Conservation (phyloP, 208 protist genomes). For the Crithidia expoeki region DNA sequence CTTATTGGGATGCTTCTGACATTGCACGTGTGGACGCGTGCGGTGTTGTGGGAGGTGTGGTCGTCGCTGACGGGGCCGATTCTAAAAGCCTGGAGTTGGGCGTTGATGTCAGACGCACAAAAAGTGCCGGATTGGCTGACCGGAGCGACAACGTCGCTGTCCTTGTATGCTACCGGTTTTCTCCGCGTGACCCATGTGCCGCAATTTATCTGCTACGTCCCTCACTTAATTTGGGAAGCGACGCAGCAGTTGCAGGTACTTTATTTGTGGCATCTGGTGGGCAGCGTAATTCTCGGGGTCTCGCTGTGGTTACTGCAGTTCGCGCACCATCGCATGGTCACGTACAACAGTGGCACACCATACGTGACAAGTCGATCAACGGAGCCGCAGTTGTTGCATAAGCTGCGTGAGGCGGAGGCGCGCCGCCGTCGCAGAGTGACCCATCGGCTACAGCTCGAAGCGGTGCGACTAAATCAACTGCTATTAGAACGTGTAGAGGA, state of each 20-base stretch:
- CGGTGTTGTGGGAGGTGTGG: constrained; percentile 13
- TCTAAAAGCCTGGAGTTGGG: constrained; percentile 4
- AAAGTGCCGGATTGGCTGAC: not conserved
- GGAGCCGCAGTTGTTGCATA: constrained; percentile 15
- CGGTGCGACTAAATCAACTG: not conserved
- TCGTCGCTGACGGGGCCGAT: not conserved
- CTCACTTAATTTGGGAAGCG: not conserved
- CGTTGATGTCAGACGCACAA: not conserved
- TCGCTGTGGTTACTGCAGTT: constrained; percentile 24
- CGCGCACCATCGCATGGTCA: constrained; percentile 16
- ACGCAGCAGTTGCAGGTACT: constrained; percentile 17
- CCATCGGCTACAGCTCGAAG: not conserved
- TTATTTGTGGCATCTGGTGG: constrained; percentile 29
- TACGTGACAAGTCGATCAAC: constrained; percentile 12
- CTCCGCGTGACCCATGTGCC: not conserved
- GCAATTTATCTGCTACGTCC: not conserved
- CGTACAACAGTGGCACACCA: constrained; percentile 14
- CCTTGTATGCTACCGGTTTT: not conserved
- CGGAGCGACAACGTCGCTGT: not conserved
- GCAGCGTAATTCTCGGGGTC: constrained; percentile 23
- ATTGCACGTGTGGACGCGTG: constrained; percentile 22
- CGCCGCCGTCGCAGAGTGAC: not conserved
- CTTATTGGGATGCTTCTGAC: constrained; percentile 21
- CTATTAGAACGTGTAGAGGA: constrained; percentile 2
- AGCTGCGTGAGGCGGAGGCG: not conserved